phyloP scores from a whole-genome alignment of 257 asterid species.

The Nicotiana tabacum region DNA sequence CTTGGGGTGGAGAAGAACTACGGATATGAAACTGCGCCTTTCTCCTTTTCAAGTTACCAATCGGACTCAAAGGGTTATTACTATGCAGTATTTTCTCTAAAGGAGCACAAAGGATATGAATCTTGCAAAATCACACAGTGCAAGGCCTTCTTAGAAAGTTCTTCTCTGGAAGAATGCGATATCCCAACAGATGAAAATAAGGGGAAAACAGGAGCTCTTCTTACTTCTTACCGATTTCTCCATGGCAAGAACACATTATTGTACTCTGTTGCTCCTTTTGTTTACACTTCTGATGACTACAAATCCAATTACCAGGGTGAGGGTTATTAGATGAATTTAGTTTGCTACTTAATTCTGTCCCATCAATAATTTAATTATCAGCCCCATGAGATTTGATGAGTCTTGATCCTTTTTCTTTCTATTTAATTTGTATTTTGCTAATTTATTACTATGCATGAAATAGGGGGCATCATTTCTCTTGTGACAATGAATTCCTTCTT shows the following conservation, averaged over 20 bases:
- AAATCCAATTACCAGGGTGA: neutral
- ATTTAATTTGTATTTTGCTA: neutral
- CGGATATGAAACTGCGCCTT: slow-evolving; percentile 56
- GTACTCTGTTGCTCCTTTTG: slow-evolving; percentile 44
- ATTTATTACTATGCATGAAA: neutral
- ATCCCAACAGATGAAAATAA: slow-evolving; percentile 25
- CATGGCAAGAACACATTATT: slow-evolving; percentile 26
- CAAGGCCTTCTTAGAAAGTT: slow-evolving; percentile 51
- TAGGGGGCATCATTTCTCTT: neutral
- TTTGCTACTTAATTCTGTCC: neutral
- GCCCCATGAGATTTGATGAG: neutral
- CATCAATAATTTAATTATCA: neutral
- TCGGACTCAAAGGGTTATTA: slow-evolving; percentile 54
- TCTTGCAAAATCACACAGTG: slow-evolving; percentile 33
- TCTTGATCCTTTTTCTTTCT: neutral
- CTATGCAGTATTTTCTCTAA: slow-evolving; percentile 33
- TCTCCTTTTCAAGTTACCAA: slow-evolving; percentile 39
- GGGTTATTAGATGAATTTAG: neutral
- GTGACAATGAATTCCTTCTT: neutral
- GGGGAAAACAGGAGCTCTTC: slow-evolving; percentile 33
- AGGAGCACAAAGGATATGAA: slow-evolving; percentile 16
- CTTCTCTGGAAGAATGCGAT: slow-evolving; percentile 28
- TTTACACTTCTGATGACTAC: slow-evolving; percentile 4
- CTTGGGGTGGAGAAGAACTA: slow-evolving; percentile 32
- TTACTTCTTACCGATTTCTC: slow-evolving; percentile 26